Evolutionary conservation across 768 basidiomycete species (phyloP).

Genomic region (Boletus patriciae): DNA sequence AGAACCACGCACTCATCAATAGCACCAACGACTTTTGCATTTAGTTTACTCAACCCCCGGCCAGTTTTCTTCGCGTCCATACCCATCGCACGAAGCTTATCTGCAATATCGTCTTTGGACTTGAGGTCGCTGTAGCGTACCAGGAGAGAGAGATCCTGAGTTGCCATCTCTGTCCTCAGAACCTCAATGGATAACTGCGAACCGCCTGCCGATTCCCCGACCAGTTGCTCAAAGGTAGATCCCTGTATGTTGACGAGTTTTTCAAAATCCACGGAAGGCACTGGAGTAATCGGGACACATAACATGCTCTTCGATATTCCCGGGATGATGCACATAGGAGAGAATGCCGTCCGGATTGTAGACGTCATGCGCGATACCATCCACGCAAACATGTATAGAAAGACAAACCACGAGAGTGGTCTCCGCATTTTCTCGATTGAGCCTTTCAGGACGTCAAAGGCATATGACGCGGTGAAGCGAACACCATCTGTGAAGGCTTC

Average conservation of each 20-base stretch:
- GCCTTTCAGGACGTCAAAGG: conserved; percentile 46
- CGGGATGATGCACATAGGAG: conserved; percentile 64
- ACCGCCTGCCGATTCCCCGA: conserved; percentile 58
- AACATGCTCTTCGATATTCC: conserved; percentile 49
- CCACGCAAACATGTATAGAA: conserved; percentile 50
- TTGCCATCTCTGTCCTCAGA: conserved; percentile 78
- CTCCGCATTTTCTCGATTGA: conserved; percentile 51
- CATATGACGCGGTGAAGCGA: conserved; percentile 39
- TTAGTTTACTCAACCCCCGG: conserved; percentile 58
- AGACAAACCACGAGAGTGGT: conserved; percentile 56
- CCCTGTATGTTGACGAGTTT: conserved; percentile 59
- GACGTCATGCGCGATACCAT: conserved; percentile 41
- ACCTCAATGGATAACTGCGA: conserved; percentile 64
- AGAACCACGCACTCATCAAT: conserved; percentile 62
- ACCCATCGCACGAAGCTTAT: conserved; percentile 53
- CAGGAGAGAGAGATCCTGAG: conserved; percentile 60
- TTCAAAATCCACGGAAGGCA: conserved; percentile 56
- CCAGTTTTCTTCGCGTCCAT: conserved; percentile 61
- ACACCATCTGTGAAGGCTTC: conserved; percentile 23
- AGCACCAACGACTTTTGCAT: conserved; percentile 67
- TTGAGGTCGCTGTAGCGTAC: conserved; percentile 63
- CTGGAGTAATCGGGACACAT: conserved; percentile 34
- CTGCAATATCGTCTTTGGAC: conserved; percentile 56
- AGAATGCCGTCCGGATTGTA: conserved; percentile 47
- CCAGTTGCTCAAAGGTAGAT: conserved; percentile 59